phyloP scores from a whole-genome alignment of 768 basidiomycete species.

The Galerina marginata region DNA sequence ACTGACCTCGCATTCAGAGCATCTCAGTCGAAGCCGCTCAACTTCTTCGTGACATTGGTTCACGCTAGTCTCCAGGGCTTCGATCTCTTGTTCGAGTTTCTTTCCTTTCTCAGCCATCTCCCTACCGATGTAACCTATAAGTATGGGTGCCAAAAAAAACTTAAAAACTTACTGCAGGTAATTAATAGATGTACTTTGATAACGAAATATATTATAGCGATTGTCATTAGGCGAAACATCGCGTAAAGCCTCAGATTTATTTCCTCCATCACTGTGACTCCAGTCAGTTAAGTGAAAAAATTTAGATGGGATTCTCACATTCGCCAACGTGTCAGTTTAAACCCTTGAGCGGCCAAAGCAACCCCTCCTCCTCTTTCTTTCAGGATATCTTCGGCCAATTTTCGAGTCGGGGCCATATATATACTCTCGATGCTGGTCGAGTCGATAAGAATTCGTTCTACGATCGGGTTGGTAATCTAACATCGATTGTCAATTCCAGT shows the following conservation, averaged over 20 bases:
- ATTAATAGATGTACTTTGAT: background rate
- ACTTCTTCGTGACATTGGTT: too few relatives aligned
- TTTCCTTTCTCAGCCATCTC: background rate
- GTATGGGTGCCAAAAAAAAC: background rate
- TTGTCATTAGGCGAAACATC: background rate
- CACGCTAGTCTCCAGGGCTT: too few relatives aligned
- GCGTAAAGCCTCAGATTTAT: background rate
- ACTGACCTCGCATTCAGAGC: background rate
- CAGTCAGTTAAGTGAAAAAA: background rate
- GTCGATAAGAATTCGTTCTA: slow-evolving; percentile 10
- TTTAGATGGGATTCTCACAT: background rate
- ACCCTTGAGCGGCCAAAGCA: background rate
- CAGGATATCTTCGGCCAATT: slow-evolving; percentile 1
- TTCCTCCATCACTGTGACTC: background rate
- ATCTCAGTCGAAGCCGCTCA: too few relatives aligned
- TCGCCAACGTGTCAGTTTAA: background rate
- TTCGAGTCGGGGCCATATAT: slow-evolving; percentile 1
- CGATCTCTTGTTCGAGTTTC: background rate
- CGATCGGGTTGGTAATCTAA: slow-evolving; percentile 4
- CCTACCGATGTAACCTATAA: background rate
- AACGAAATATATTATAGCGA: background rate
- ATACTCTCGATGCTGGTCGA: background rate
- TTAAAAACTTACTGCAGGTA: background rate
- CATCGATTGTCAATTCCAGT: background rate
- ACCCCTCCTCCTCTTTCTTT: background rate